These are phyloP conservation scores for Pseudogymnoascus sp. DNA, from an alignment of 2,329 filamentous ascomycete species.

Conservation along the genomic window DNA sequence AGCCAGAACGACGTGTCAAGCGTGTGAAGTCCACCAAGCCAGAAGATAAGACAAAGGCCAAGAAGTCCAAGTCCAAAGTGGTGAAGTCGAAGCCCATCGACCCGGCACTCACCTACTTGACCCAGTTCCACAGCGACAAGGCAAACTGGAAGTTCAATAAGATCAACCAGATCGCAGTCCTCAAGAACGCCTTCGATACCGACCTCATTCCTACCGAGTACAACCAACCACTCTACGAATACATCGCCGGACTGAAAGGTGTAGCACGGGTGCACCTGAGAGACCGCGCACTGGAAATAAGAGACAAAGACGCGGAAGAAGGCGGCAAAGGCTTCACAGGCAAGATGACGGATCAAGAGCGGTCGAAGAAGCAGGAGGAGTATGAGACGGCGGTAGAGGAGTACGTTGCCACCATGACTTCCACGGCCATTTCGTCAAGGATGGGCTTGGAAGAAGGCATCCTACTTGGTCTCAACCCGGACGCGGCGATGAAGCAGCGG, in stretches of 20 bases:
- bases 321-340: conserved; percentile 41
- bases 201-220: conserved; percentile 64
- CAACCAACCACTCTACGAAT: conserved; percentile 64
- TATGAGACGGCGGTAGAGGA: conserved; percentile 44
- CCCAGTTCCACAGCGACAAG: conserved; percentile 64
- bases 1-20: conserved; percentile 25
- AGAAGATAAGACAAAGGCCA: conserved; percentile 15
- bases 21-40: conserved; percentile 22
- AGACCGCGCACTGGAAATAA: conserved; percentile 56
- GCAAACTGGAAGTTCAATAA: conserved; percentile 93
- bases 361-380: conserved; percentile 44
- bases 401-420: conserved; percentile 25
- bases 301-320: conserved; percentile 48
- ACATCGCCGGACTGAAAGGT: conserved; percentile 74
- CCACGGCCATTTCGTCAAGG: conserved; percentile 13
- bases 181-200: conserved; percentile 73
- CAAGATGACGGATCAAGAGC: conserved; percentile 37
- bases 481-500: conserved; percentile 46
- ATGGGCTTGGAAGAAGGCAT: conserved; percentile 27
- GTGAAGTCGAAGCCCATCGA: conserved; percentile 35
- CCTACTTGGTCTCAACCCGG: conserved; percentile 31
- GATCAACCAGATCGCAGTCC: conserved; percentile 75
- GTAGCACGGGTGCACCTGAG: conserved; percentile 62
- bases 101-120: conserved; percentile 68
- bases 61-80: conserved; percentile 15